Base-by-base conservation (phyloP, 495 filamentous ascomycete genomes). In the Pyrenula aspistea region DNA sequence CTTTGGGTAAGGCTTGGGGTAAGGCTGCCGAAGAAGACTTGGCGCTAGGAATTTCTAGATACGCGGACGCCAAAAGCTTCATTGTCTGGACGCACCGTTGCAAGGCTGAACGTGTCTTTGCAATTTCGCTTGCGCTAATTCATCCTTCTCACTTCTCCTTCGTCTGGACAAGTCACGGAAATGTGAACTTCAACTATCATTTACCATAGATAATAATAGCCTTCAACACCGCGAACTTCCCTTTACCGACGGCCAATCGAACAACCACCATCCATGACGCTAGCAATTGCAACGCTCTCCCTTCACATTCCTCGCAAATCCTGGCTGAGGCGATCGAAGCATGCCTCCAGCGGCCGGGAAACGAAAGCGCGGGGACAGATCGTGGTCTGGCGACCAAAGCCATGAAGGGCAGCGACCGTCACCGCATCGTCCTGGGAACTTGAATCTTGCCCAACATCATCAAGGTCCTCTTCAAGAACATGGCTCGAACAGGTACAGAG, bases 381-480 rank as follows among this genome's bases (percentile, higher is more conserved):
- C 66, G 24, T 80, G 70, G 63, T 76, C 78, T 12, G 67, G 72
- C 55, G 79, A 83, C 55, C 70, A 71, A 42, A 68, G 64, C 48
- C 72, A 81, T 62, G 78, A 83, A 60, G 67, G 68, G 49, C 64
- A 67, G 56, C 74, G 83, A 59, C 81, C 83, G 53, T 85, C 83
- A 56, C 83, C 83, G 54, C 80, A 87, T 71, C 77, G 81, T 42
- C 83, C 83, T 47, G 75, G 79, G 53, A 78, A 78, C 54, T 63
- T 83, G 59, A 71, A 72, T 61, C 74, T 83, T 64, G 83, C 79
- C 55, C 80, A 83, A 62, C 75, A 83, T 51, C 71, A 75, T 54
- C 77, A 74, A 52, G 58, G 61, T 23, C 62, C 63, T 22, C 60
- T 58, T 24, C 61, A 64, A 20, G 65, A 61, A 53, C 65, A 67